A percentile compares a stretch with the other conserved stretches of the same genome.
Evolutionary conservation across 768 basidiomycete genomes (phyloP).

Genomic region (Omphalotus guepiniiformis): DNA sequence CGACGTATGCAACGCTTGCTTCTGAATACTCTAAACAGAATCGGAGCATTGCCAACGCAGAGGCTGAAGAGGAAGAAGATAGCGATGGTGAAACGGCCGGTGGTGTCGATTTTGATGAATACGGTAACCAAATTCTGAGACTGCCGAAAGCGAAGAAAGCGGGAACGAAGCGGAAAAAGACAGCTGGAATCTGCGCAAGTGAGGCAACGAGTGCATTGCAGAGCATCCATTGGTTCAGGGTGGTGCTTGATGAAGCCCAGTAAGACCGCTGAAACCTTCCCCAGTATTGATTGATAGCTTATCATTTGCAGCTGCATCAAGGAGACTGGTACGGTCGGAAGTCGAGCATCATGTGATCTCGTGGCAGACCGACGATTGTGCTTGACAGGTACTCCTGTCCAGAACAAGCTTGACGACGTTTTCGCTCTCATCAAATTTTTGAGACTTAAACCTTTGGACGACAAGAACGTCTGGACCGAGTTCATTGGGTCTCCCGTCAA

Average conservation of each 20-base stretch:
- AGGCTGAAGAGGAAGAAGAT: conserved; percentile 60
- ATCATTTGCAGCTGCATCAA: conserved; percentile 77
- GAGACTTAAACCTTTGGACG: conserved; percentile 86
- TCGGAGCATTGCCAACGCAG: conserved; percentile 52
- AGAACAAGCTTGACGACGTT: conserved; percentile 98
- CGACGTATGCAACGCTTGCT: conserved; percentile 93
- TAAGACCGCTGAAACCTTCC: no score
- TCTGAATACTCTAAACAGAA: conserved; percentile 92
- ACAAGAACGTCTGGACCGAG: conserved; percentile 90
- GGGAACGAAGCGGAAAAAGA: conserved; percentile 64
- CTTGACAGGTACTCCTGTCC: conserved; percentile 97
- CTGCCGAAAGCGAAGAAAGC: conserved; percentile 64
- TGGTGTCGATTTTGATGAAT: conserved; percentile 61
- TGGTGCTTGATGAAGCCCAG: conserved; percentile 95
- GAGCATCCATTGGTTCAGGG: conserved; percentile 93
- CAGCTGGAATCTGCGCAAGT: conserved; percentile 22
- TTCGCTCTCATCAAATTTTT: conserved; percentile 97
- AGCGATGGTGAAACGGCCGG: conserved; percentile 60
- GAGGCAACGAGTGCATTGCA: conserved; percentile 80
- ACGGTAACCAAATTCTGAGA: conserved; percentile 58
- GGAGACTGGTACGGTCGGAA: conserved; percentile 90
- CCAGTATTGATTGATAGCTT: no score
- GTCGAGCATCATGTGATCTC: conserved; percentile 92
- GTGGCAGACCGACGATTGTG: conserved; percentile 90
- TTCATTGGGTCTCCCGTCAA: conserved; percentile 92